These are phyloP conservation scores for Triticum turgidum DNA, from an alignment of 176 grass and related monocot species.

Conservation along the genomic window DNA sequence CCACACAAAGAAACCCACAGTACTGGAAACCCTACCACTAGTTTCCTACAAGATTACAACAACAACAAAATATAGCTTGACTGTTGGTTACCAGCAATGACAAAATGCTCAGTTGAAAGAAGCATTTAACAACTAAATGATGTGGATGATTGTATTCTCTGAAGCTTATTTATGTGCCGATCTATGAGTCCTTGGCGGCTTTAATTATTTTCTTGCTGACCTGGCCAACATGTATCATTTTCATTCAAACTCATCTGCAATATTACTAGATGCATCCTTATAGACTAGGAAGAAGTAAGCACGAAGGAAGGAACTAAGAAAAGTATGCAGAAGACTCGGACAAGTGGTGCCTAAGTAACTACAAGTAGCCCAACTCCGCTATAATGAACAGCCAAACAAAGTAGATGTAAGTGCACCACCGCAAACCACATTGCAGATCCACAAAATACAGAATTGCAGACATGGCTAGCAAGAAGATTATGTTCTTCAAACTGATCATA, in stretches of 20 bases:
- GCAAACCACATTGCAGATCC: neutral
- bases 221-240: neutral
- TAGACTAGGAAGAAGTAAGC: neutral
- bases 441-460: neutral
- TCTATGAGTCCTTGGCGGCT: neutral
- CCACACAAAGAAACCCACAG: neutral
- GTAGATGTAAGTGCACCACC: neutral
- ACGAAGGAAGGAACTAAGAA: neutral
- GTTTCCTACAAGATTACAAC: neutral
- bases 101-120: neutral
- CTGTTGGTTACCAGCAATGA: neutral
- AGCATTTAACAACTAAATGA: constrained; percentile 7
- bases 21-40: neutral
- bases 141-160: neutral
- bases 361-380: neutral
- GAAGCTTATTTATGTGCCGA: neutral
- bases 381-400: neutral
- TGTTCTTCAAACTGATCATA: neutral
- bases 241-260: neutral
- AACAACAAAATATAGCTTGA: neutral
- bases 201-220: neutral
- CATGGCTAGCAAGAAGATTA: constrained; percentile 2
- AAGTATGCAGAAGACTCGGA: constrained; percentile 3
- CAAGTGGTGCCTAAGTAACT: neutral
- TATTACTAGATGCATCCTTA: neutral